Percentiles rank a stretch among this genome's conserved stretches.
These are phyloP conservation scores for Phaeosphaeriaceae sp. DNA, from an alignment of 2,329 filamentous ascomycete genomes.

Conservation along the genomic window DNA sequence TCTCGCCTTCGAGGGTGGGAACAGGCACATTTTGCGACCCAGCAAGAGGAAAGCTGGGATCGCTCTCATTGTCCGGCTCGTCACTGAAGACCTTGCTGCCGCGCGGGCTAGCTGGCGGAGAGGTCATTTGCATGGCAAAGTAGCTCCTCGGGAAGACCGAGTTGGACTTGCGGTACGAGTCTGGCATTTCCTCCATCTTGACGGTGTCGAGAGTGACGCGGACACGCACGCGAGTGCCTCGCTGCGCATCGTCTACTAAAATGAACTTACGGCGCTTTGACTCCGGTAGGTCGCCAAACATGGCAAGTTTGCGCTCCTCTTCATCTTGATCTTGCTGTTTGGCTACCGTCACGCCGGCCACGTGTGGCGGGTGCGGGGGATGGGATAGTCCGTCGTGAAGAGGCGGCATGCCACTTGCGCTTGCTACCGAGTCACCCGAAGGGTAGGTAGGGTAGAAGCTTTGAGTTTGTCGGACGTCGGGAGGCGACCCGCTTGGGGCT, in stretches of 20 bases:
- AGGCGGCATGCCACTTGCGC: slow-evolving; percentile 67
- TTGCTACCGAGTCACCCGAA: slow-evolving; percentile 60
- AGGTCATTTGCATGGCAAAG: slow-evolving; percentile 92
- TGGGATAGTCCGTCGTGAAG: slow-evolving; percentile 65
- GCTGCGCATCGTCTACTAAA: slow-evolving; percentile 84
- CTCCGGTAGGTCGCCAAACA: slow-evolving; percentile 89
- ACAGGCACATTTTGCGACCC: slow-evolving; percentile 57
- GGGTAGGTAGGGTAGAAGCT: slow-evolving; percentile 78
- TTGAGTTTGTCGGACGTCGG: slow-evolving; percentile 76
- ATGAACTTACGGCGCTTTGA: slow-evolving; percentile 96
- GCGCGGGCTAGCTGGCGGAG: slow-evolving; percentile 76
- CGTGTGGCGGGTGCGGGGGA: slow-evolving; percentile 51
- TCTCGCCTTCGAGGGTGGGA: slow-evolving; percentile 71
- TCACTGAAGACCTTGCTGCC: slow-evolving; percentile 78
- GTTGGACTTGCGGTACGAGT: slow-evolving; percentile 89
- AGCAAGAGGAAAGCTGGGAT: slow-evolving; percentile 52
- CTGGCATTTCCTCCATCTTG: slow-evolving; percentile 93
- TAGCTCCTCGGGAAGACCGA: slow-evolving; percentile 91
- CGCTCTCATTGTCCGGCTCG: slow-evolving; percentile 55
- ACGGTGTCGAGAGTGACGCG: slow-evolving; percentile 92
- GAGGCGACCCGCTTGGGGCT: slow-evolving; percentile 64
- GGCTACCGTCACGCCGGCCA: slow-evolving; percentile 51
- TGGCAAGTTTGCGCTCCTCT: slow-evolving; percentile 67
- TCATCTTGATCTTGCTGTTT: slow-evolving; percentile 60
- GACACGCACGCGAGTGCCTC: slow-evolving; percentile 79